These are phyloP conservation scores for Periglandula ipomoeae DNA, from an alignment of 2,329 filamentous ascomycete genomes.

Conservation along the genomic window DNA sequence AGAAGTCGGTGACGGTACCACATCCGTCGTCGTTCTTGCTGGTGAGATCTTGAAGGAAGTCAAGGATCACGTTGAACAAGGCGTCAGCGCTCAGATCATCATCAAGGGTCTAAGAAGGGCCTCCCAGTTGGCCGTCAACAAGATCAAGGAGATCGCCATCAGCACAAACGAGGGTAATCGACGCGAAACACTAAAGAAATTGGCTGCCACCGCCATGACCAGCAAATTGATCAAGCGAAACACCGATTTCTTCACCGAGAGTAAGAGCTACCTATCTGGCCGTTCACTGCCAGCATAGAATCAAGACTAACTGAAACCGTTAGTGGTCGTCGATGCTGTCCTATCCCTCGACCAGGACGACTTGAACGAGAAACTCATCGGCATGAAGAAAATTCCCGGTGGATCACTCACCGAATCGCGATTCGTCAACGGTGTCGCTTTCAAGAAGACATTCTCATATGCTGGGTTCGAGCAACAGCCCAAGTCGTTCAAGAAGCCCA, in stretches of 20 bases:
- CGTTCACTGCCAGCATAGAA: not conserved
- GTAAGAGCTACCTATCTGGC: constrained; percentile 37
- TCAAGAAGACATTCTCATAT: constrained; percentile 99
- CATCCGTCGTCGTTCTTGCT: constrained; percentile 93
- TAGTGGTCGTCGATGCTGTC: constrained; percentile 96
- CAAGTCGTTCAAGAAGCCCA: constrained; percentile 87
- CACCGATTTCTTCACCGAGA: constrained; percentile 94
- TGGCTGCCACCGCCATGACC: constrained; percentile 96
- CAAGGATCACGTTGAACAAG: constrained; percentile 92
- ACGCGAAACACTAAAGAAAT: constrained; percentile 78
- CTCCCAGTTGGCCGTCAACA: constrained; percentile 87
- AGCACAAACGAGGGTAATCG: constrained; percentile 74
- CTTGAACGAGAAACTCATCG: constrained; percentile 95
- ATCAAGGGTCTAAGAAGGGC: constrained; percentile 91
- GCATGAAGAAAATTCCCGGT: constrained; percentile 95
- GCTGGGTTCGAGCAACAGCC: constrained; percentile 99
- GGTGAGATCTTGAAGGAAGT: constrained; percentile 96
- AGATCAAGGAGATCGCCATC: constrained; percentile 95
- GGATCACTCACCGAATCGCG: constrained; percentile 92
- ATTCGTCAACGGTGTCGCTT: constrained; percentile 95
- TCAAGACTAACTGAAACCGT: constrained; percentile 17
- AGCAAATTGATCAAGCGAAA: constrained; percentile 99
- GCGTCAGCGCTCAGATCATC: constrained; percentile 94
- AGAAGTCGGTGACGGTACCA: constrained; percentile 96
- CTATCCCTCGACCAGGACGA: constrained; percentile 93